Evolutionary conservation across 2,329 filamentous ascomycete species (phyloP).

Genomic region (Orbilia oligospora): DNA sequence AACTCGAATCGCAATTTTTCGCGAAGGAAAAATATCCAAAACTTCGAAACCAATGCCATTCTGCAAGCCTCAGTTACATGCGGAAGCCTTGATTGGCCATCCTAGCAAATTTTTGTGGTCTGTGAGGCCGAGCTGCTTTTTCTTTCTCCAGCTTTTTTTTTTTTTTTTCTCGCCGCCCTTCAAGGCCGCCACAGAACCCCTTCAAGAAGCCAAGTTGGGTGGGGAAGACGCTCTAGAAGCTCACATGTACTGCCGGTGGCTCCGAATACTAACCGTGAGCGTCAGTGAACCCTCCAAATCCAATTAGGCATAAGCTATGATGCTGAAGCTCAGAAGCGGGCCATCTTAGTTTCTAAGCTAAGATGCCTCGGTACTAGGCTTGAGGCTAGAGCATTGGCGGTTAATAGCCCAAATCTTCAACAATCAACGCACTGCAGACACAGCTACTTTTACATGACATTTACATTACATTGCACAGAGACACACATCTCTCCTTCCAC

Average conservation of each 20-base stretch:
- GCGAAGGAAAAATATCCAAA: conserved; percentile 2
- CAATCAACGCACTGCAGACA: conserved; percentile 16
- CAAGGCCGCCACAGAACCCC: conserved; percentile 12
- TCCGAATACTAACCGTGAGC: conserved; percentile 38
- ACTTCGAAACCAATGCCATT: conserved; percentile 19
- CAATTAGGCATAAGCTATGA: conserved; percentile 27
- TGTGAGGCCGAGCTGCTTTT: conserved; percentile 20
- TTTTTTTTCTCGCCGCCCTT: not conserved
- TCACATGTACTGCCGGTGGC: conserved; percentile 33
- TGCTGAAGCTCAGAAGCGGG: conserved; percentile 19
- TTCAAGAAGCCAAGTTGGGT: conserved; percentile 14
- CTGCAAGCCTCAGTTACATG: conserved; percentile 10
- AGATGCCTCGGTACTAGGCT: conserved; percentile 24
- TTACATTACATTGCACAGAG: too few relatives aligned
- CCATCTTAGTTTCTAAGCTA: conserved; percentile 10
- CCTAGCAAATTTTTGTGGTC: not conserved
- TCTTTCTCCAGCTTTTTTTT: conserved; percentile 25
- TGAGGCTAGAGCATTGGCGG: conserved; percentile 6
- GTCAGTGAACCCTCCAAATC: conserved; percentile 15
- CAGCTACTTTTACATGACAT: not conserved
- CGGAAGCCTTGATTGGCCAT: conserved; percentile 10
- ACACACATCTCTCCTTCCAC: conserved; percentile 1
- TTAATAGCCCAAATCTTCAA: conserved; percentile 26
- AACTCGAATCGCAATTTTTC: conserved; percentile 39
- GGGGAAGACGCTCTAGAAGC: conserved; percentile 24